A percentile compares a stretch with the other conserved stretches of the same genome.
These are phyloP conservation scores for Setaria italica DNA, from an alignment of 202 grass and related monocot genomes.

Conservation along the genomic window DNA sequence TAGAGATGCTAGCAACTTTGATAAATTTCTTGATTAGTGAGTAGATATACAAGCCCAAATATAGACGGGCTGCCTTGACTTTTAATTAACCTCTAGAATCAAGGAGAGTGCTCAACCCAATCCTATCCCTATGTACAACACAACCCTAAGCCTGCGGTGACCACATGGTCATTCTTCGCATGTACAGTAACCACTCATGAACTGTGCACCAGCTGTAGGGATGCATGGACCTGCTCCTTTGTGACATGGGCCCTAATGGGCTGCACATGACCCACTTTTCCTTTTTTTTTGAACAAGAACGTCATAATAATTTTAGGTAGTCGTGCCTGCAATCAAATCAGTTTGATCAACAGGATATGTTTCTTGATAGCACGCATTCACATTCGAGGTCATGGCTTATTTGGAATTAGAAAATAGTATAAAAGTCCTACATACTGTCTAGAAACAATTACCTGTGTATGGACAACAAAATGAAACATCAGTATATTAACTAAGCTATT, in stretches of 20 bases:
- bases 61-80: neutral
- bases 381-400: conserved; percentile 6
- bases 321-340: neutral
- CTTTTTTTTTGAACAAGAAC: conserved; percentile 21
- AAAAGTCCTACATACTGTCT: neutral
- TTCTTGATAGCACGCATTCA: conserved; percentile 1
- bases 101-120: neutral
- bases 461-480: neutral
- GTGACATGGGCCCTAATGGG: neutral
- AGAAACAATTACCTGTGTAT: neutral
- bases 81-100: neutral
- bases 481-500: conserved; percentile 31
- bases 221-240: neutral
- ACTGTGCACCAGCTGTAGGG: neutral
- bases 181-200: neutral
- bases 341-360: conserved; percentile 8
- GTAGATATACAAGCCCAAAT: neutral
- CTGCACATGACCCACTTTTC: neutral
- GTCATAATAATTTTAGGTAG: neutral
- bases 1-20: neutral
- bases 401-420: conserved; percentile 7
- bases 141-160: neutral
- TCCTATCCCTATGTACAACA: neutral
- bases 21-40: neutral
- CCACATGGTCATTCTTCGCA: neutral